Percentiles rank a stretch among this genome's conserved stretches.
Evolutionary conservation across 2,329 filamentous ascomycete species (phyloP).

Genomic region (Cytospora leucostoma): DNA sequence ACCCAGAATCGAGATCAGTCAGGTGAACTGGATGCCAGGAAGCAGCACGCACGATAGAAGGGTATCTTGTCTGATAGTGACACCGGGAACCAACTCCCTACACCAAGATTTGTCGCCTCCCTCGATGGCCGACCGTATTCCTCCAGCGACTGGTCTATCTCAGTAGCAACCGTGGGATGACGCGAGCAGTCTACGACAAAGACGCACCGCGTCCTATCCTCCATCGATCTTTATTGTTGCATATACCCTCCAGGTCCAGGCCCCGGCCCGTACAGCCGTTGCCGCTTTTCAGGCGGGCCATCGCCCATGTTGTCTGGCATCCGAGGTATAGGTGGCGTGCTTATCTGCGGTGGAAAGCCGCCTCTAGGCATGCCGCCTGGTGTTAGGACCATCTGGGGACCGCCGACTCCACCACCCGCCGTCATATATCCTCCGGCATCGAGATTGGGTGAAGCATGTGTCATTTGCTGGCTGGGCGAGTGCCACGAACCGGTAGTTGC

Average conservation of each 20-base stretch:
- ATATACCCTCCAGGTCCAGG: constrained; percentile 43
- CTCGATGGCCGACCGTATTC: constrained; percentile 9
- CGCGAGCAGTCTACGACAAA: neutral
- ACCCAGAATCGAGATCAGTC: neutral
- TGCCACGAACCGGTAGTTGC: constrained; percentile 51
- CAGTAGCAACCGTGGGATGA: neutral
- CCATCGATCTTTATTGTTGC: constrained; percentile 36
- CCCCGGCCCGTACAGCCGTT: constrained; percentile 49
- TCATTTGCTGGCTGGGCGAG: constrained; percentile 52
- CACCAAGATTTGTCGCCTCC: constrained; percentile 1
- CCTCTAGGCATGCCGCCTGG: constrained; percentile 40
- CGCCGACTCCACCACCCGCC: constrained; percentile 49
- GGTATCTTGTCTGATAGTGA: constrained; percentile 10
- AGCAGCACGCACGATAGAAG: neutral
- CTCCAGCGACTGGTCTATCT: constrained; percentile 9
- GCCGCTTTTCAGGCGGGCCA: constrained; percentile 54
- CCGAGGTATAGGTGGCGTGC: constrained; percentile 36
- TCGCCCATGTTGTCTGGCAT: constrained; percentile 40
- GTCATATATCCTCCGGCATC: constrained; percentile 38
- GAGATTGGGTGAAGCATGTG: constrained; percentile 51
- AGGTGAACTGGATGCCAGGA: neutral
- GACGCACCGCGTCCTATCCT: neutral
- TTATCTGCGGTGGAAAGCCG: constrained; percentile 37
- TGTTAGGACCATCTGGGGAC: constrained; percentile 42
- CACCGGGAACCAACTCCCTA: constrained; percentile 12